Conservation (phyloP, 345 rosid genomes). For the Eutrema japonicum region DNA sequence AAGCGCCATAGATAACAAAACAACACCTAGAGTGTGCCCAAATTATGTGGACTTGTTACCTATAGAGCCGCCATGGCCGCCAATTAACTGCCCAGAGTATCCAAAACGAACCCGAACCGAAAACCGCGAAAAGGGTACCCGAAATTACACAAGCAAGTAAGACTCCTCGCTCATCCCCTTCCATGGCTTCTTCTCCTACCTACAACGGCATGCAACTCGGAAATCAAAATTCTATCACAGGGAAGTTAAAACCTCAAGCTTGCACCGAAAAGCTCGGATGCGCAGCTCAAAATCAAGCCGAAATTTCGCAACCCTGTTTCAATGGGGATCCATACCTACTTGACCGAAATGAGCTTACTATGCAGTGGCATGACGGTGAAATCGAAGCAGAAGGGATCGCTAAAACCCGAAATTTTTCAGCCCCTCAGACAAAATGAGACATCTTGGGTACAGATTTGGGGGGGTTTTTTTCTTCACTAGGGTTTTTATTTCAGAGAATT, state of each 20-base stretch:
- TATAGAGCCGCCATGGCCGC: slow-evolving; percentile 99
- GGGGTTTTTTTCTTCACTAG: slow-evolving; percentile 31
- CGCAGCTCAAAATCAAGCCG: slow-evolving; percentile 24
- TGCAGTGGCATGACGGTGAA: slow-evolving; percentile 60
- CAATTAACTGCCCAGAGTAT: slow-evolving; percentile 95
- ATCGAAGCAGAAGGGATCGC: slow-evolving; percentile 45
- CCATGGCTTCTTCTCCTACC: slow-evolving; percentile 77
- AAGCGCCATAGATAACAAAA: not conserved
- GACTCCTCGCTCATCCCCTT: slow-evolving; percentile 67
- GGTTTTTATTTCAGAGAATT: slow-evolving; percentile 42
- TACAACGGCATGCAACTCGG: slow-evolving; percentile 45
- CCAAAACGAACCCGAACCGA: slow-evolving; percentile 78
- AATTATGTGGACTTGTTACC: slow-evolving; percentile 49
- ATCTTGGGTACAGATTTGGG: slow-evolving; percentile 41
- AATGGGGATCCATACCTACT: slow-evolving; percentile 52
- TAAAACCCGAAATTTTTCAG: slow-evolving; percentile 13
- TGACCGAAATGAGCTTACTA: slow-evolving; percentile 50
- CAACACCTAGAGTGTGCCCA: slow-evolving; percentile 4
- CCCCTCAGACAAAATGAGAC: slow-evolving; percentile 42
- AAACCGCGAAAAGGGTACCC: slow-evolving; percentile 78
- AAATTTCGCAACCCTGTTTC: slow-evolving; percentile 26
- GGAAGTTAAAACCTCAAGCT: slow-evolving; percentile 23
- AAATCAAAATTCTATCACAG: slow-evolving; percentile 15
- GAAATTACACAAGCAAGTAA: slow-evolving; percentile 77
- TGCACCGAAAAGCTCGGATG: not conserved